Evolutionary conservation across 2,329 filamentous ascomycete species (phyloP).

Genomic region (Gnomoniopsis sp.): DNA sequence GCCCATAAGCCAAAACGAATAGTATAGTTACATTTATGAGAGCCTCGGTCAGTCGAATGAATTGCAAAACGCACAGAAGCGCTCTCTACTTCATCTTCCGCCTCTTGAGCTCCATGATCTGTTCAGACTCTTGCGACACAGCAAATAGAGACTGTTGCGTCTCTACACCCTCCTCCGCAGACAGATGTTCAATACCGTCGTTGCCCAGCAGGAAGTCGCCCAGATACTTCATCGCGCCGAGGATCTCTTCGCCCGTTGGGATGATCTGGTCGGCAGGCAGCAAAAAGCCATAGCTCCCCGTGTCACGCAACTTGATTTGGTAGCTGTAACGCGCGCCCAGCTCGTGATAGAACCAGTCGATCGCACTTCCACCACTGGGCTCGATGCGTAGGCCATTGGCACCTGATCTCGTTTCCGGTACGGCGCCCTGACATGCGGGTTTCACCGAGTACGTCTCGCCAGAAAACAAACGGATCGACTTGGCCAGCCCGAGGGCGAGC

Average conservation of each 20-base stretch:
- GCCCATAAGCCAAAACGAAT: neutral
- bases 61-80: neutral
- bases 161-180: conserved; percentile 23
- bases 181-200: conserved; percentile 57
- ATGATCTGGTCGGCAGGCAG: conserved; percentile 83
- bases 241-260: conserved; percentile 83
- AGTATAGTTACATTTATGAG: neutral
- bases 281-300: conserved; percentile 90
- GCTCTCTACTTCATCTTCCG: conserved; percentile 7
- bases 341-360: conserved; percentile 96
- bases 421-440: conserved; percentile 82
- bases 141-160: conserved; percentile 16
- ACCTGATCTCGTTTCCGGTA: conserved; percentile 32
- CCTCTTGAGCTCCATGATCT: conserved; percentile 15
- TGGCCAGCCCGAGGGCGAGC: conserved; percentile 80
- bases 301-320: conserved; percentile 91
- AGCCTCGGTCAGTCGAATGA: neutral
- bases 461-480: conserved; percentile 78
- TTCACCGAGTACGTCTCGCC: conserved; percentile 74
- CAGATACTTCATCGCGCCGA: conserved; percentile 79
- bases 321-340: conserved; percentile 80
- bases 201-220: conserved; percentile 74
- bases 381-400: conserved; percentile 52
- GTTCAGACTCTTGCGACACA: conserved; percentile 6
- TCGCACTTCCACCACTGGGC: conserved; percentile 75